These are phyloP conservation scores for Acorus gramineus DNA, from an alignment of 106 monocot genomes.

Conservation along the genomic window DNA sequence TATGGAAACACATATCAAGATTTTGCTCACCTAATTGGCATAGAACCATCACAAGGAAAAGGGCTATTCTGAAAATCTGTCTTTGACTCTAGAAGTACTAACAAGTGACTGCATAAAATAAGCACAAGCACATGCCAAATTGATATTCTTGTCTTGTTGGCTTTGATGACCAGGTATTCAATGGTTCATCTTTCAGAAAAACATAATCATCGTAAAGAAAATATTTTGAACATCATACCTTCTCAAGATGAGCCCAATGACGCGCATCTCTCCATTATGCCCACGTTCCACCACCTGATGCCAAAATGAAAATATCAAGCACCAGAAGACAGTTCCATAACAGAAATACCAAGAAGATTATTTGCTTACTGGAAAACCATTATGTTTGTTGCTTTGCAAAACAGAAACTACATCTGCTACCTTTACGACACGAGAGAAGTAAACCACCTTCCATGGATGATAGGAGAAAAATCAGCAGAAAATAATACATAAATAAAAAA, in stretches of 20 bases:
- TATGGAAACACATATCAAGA: background rate
- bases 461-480: slow-evolving; percentile 2
- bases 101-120: slow-evolving; percentile 53
- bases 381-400: slow-evolving; percentile 74
- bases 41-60: slow-evolving; percentile 61
- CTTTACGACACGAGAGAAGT: slow-evolving; percentile 69
- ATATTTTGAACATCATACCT: slow-evolving; percentile 23
- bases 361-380: slow-evolving; percentile 88
- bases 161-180: too few relatives aligned
- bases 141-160: too few relatives aligned
- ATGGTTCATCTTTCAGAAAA: too few relatives aligned
- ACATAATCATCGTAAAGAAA: too few relatives aligned
- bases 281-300: slow-evolving; percentile 73
- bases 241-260: slow-evolving; percentile 88
- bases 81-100: slow-evolving; percentile 91
- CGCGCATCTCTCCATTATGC: slow-evolving; percentile 59
- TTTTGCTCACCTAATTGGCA: slow-evolving; percentile 48
- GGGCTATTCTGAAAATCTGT: slow-evolving; percentile 79
- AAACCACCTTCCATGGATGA: slow-evolving; percentile 46
- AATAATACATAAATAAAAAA: background rate
- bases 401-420: slow-evolving; percentile 70
- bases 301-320: slow-evolving; percentile 1
- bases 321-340: background rate
- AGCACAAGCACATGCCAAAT: background rate
- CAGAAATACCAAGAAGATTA: background rate